Percentiles rank a stretch among this genome's conserved stretches.
phyloP scores from a whole-genome alignment of 176 grass and related monocot genomes.

The Elymus sibiricus region DNA sequence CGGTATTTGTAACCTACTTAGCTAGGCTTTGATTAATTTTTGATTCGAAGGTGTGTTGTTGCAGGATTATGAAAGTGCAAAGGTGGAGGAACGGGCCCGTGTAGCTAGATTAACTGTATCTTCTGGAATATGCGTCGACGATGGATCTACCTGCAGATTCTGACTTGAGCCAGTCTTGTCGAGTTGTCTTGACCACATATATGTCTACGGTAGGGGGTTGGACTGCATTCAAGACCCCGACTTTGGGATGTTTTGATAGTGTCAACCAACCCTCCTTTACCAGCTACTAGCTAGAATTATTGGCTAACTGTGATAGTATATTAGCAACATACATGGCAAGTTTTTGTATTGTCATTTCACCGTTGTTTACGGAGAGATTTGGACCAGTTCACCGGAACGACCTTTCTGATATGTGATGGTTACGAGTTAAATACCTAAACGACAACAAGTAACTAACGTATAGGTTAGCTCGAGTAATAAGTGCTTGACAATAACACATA shows the following conservation, averaged over 20 bases:
- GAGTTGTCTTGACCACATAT: conserved; percentile 1
- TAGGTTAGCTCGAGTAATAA: not conserved
- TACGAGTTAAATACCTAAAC: not conserved
- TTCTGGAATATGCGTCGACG: not conserved
- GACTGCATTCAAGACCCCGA: not conserved
- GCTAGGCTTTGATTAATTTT: not conserved
- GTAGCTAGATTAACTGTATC: not conserved
- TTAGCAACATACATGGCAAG: not conserved
- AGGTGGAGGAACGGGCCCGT: too few relatives aligned
- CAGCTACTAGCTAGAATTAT: not conserved
- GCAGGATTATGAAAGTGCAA: not conserved
- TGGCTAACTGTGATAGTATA: not conserved
- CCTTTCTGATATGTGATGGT: not conserved
- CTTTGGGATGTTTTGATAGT: conserved; percentile 13
- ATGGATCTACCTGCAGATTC: not conserved
- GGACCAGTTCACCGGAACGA: not conserved
- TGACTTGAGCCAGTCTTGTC: not conserved
- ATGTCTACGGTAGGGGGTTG: not conserved
- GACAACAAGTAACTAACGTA: not conserved
- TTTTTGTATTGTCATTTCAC: not conserved
- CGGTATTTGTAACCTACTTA: not conserved
- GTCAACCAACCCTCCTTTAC: conserved; percentile 19
- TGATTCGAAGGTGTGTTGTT: not conserved
- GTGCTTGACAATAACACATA: not conserved
- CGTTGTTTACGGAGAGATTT: not conserved